These are phyloP conservation scores for Acmispon strigosus DNA, from an alignment of 306 rosid genomes.

Conservation along the genomic window DNA sequence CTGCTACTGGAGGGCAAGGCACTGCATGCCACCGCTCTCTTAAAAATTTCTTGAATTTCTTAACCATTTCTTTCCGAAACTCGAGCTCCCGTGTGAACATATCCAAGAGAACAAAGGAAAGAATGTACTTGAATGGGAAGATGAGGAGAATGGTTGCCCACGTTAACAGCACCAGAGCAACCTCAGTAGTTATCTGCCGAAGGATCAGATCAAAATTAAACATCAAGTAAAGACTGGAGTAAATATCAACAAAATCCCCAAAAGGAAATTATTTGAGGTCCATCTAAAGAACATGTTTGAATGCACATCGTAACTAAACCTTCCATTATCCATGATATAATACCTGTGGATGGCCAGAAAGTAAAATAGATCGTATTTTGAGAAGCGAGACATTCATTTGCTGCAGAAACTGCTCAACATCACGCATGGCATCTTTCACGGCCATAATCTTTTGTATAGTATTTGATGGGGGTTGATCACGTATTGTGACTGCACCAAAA, in stretches of 20 bases:
- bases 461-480: slow-evolving; percentile 93
- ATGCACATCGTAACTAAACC: neutral
- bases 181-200: slow-evolving; percentile 81
- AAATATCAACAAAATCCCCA: neutral
- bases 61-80: slow-evolving; percentile 73
- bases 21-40: slow-evolving; percentile 88
- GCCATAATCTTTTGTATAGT: slow-evolving; percentile 91
- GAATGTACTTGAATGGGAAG: slow-evolving; percentile 73
- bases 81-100: slow-evolving; percentile 80
- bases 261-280: neutral
- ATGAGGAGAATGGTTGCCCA: slow-evolving; percentile 57
- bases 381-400: slow-evolving; percentile 70
- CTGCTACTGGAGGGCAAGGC: slow-evolving; percentile 87
- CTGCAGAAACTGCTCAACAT: slow-evolving; percentile 69
- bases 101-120: slow-evolving; percentile 68
- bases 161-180: slow-evolving; percentile 58
- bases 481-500: slow-evolving; percentile 72
- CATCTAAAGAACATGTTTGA: neutral
- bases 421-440: slow-evolving; percentile 90
- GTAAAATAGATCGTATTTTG: slow-evolving; percentile 70
- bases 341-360: slow-evolving; percentile 97
- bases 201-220: slow-evolving; percentile 10
- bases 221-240: neutral
- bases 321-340: neutral
- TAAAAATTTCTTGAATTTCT: slow-evolving; percentile 46